These are phyloP conservation scores for Casuarina equisetifolia DNA, from an alignment of 306 rosid genomes.

Conservation along the genomic window DNA sequence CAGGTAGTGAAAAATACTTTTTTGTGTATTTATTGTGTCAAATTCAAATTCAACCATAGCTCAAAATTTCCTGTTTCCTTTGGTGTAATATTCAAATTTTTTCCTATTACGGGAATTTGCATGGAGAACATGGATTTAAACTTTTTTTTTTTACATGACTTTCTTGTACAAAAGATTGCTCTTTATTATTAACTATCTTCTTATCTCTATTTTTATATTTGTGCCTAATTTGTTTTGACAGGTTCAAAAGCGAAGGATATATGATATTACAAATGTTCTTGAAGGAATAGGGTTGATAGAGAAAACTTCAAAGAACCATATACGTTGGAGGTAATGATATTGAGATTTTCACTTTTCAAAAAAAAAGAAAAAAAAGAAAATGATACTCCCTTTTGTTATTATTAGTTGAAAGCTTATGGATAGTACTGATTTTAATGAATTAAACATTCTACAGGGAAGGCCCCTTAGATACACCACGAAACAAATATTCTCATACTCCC, in stretches of 20 bases:
- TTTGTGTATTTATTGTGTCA: background rate
- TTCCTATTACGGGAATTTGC: background rate
- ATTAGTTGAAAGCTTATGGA: background rate
- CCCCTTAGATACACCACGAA: background rate
- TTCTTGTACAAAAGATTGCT: conserved; percentile 7
- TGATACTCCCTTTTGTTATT: background rate
- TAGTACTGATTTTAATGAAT: background rate
- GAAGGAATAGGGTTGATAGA: conserved; percentile 83
- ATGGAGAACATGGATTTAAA: background rate
- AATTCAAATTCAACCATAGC: background rate
- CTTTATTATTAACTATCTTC: background rate
- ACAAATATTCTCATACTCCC: background rate
- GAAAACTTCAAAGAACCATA: conserved; percentile 75
- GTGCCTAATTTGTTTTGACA: conserved; percentile 31
- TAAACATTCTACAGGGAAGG: background rate
- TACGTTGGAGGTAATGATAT: conserved; percentile 75
- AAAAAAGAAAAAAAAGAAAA: background rate
- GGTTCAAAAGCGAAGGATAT: conserved; percentile 87
- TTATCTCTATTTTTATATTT: background rate
- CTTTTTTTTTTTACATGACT: background rate
- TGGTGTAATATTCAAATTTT: background rate
- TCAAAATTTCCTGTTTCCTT: background rate
- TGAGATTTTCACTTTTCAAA: background rate
- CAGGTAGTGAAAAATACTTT: conserved; percentile 47
- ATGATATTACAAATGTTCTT: conserved; percentile 85